A percentile compares a stretch with the other conserved stretches of the same genome.
Conservation (phyloP, 1,284 basidiomycete species). For the Mycena sp. region DNA sequence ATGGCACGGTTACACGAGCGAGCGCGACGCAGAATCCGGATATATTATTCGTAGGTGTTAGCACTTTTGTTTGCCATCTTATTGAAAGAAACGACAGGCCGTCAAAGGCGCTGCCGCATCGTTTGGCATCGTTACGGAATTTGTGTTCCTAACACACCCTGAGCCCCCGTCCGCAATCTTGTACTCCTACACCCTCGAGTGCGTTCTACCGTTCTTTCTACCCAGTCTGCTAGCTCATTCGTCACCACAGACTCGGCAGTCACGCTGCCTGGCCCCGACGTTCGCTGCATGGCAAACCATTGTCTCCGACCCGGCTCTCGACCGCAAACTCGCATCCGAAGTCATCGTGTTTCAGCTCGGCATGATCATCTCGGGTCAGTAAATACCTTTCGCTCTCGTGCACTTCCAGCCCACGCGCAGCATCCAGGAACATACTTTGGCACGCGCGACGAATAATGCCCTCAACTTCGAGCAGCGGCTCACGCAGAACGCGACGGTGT, state of each 20-base stretch:
- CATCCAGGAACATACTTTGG: conserved; percentile 22
- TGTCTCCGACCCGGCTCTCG: conserved; percentile 20
- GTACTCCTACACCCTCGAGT: conserved; percentile 4
- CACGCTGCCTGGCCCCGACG: conserved; percentile 6
- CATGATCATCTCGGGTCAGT: conserved; percentile 20
- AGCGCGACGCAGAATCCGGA: conserved; percentile 11
- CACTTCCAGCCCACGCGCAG: neutral
- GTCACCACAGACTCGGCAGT: conserved; percentile 12
- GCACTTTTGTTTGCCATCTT: neutral
- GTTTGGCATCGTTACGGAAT: too few species aligned
- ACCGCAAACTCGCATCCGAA: conserved; percentile 22
- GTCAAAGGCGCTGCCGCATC: too few species aligned
- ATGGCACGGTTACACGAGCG: conserved; percentile 20
- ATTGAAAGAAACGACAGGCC: neutral
- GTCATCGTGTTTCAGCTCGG: conserved; percentile 20
- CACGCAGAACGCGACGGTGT: conserved; percentile 11
- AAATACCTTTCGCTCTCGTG: neutral
- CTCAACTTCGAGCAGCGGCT: conserved; percentile 16
- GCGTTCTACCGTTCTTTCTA: neutral
- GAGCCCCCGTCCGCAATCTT: conserved; percentile 12
- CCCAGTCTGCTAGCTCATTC: neutral
- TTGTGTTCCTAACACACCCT: too few species aligned
- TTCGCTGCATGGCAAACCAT: conserved; percentile 23
- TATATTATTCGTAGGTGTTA: conserved; percentile 15
- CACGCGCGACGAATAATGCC: conserved; percentile 11